Evolutionary conservation across 805 yeast genomes (phyloP), one percentile per base, ranked within the genome.

Genomic region (Cyberlindnera euphorbiiphila): DNA sequence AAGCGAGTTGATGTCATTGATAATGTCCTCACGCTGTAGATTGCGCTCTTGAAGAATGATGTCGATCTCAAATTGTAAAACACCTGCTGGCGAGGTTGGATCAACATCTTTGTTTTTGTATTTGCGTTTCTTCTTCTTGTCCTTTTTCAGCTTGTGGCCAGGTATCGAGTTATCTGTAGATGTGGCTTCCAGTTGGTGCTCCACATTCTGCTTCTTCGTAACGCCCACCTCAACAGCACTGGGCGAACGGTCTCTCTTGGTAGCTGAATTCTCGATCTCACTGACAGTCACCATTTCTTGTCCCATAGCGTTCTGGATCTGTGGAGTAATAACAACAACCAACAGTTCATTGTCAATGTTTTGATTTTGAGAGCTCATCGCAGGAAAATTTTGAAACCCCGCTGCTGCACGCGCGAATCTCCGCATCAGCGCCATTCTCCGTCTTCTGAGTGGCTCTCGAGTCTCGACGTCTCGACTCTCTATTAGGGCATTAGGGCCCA

Each of bases 31-130:
- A 13, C 54, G 52, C 0, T 65, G 57, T 25, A 82, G 58, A 6
- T 59, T 55, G 34, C 70, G 52, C 20, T 66, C 64, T 25, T 55
- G 45, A 18, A 81, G 56, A 9, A 88, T 51, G 33, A 74, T 78
- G 23, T 74, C 69, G 41, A 89, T 85, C 57, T 89, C 96, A 44
- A 67, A 67, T 45, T 78, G 74, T 29, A 91, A 68, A 6, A 86
- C 84, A 7, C 97, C 97, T 25, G 78, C 62, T 7, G 95, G 86
- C 2, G 93, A 74, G 0, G 94, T 85, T 22, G 82, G 72, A 43
- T 88, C 97, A 10, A 72, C 70, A 8, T 71, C 73, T 49, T 81
- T 81, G 22, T 74, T 77, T 52, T 79, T 82, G 52, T 75, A 76
- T 54, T 76, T 73, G 38, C 69, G 66, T 39, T 59, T 56, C 49